These are phyloP conservation scores for Cotoneaster glaucophyllus DNA, from an alignment of 306 rosid genomes.

Conservation along the genomic window DNA sequence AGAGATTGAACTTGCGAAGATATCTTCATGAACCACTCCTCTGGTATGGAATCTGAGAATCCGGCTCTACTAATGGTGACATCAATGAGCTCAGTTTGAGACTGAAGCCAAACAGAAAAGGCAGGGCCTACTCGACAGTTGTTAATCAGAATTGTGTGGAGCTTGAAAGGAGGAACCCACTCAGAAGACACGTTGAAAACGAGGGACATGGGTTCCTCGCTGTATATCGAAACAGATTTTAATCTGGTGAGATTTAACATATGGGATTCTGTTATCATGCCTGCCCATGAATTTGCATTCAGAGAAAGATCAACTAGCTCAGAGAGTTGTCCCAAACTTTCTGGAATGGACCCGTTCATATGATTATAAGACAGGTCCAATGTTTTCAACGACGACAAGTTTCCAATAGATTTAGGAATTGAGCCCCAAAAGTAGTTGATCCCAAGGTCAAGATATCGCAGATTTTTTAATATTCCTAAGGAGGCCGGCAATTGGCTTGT, in stretches of 20 bases:
- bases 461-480: not conserved
- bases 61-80: not conserved
- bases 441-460: not conserved
- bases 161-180: constrained; percentile 16
- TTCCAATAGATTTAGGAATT: not conserved
- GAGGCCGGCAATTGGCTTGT: constrained; percentile 1
- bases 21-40: not conserved
- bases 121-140: not conserved
- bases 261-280: constrained; percentile 8
- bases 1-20: not conserved
- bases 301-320: not conserved
- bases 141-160: fast-evolving
- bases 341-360: constrained; percentile 17
- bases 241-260: constrained; percentile 6
- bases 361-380: not conserved
- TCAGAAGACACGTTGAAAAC: not conserved
- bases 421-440: constrained; percentile 1
- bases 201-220: not conserved
- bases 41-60: not conserved
- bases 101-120: not conserved
- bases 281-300: not conserved
- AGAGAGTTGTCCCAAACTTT: constrained; percentile 17
- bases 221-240: not conserved
- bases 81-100: not conserved
- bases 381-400: too few species aligned